Conservation (phyloP, 1,284 basidiomycete genomes). For the Fomitopsis betulina region DNA sequence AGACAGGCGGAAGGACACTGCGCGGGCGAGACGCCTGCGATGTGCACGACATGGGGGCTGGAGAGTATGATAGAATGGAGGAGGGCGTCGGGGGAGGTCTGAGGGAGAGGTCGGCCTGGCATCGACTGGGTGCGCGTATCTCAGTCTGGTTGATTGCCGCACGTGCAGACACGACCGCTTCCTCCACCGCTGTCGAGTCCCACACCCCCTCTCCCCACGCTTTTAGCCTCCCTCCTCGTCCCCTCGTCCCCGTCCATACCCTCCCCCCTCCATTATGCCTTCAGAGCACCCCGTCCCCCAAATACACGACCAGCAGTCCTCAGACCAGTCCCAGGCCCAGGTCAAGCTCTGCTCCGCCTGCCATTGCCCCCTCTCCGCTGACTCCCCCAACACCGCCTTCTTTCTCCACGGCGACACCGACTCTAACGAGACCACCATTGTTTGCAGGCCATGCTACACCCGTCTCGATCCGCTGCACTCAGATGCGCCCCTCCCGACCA, state of each 20-base stretch:
- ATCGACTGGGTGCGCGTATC: conserved; percentile 1
- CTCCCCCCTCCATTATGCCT: conserved; percentile 25
- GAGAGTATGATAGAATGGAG: not conserved
- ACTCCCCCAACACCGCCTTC: conserved; percentile 24
- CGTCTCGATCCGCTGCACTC: conserved; percentile 19
- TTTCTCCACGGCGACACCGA: conserved; percentile 25
- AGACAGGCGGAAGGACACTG: not conserved
- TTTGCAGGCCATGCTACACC: conserved; percentile 33
- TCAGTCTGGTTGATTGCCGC: conserved; percentile 16
- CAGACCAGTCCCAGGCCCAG: conserved; percentile 26
- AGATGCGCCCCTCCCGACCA: conserved; percentile 13
- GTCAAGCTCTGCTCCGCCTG: conserved; percentile 35
- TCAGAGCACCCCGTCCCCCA: conserved; percentile 26
- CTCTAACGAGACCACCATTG: conserved; percentile 28
- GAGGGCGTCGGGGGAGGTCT: not conserved
- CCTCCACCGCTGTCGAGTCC: conserved; percentile 6
- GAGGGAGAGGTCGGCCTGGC: not conserved
- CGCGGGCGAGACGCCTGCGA: not conserved
- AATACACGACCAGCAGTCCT: conserved; percentile 20
- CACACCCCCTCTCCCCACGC: conserved; percentile 13
- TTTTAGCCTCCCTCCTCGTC: conserved; percentile 15
- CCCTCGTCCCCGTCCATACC: conserved; percentile 14
- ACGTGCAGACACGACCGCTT: conserved; percentile 11
- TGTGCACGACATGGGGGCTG: not conserved
- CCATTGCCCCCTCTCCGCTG: conserved; percentile 30